Evolutionary conservation across 176 grass and related monocot species (phyloP).

Genomic region (Bolboschoenus planiculmis): DNA sequence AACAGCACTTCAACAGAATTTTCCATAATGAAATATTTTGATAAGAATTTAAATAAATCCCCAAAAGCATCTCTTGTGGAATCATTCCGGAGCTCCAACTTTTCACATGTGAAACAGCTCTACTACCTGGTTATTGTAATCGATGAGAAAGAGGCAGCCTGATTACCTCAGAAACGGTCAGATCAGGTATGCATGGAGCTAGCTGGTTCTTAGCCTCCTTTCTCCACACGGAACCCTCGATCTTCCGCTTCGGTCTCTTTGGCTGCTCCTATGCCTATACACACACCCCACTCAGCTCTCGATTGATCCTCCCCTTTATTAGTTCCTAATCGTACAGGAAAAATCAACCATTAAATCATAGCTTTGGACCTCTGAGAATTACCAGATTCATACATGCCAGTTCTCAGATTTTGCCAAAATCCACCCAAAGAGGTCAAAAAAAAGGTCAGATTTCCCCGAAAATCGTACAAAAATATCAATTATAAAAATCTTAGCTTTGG

Average conservation of each 20-base stretch:
- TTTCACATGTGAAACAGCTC: too few relatives aligned
- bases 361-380: neutral
- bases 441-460: too few relatives aligned
- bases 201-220: neutral
- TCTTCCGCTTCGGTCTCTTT: neutral
- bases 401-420: neutral
- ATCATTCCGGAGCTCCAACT: too few relatives aligned
- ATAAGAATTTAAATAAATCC: too few relatives aligned
- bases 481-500: too few relatives aligned
- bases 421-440: too few relatives aligned
- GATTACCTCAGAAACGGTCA: neutral
- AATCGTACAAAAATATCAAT: too few relatives aligned
- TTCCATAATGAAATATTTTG: too few relatives aligned
- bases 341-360: neutral
- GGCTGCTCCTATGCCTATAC: neutral
- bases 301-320: neutral
- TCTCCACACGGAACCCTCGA: neutral
- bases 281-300: neutral
- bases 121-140: too few relatives aligned
- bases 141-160: neutral
- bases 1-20: too few relatives aligned
- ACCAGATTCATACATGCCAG: neutral
- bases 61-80: too few relatives aligned
- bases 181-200: neutral
- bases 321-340: neutral